Evolutionary conservation across 179 eudicot species (phyloP).

Genomic region (Silene noctiflora): DNA sequence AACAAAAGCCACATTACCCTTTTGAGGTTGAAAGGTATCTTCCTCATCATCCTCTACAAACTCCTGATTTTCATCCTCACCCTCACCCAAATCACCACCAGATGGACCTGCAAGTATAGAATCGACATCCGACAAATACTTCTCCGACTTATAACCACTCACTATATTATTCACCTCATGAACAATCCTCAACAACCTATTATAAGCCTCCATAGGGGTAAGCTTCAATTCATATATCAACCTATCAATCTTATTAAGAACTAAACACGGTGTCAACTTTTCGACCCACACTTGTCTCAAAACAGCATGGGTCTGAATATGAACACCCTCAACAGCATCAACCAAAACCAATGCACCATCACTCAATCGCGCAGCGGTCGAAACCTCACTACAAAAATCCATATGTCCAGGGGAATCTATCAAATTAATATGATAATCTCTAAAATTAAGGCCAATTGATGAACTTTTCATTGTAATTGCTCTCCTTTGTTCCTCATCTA

Average conservation of each 20-base stretch:
- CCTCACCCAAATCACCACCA: conserved; percentile 31
- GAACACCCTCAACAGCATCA: conserved; percentile 96
- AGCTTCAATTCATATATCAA: conserved; percentile 68
- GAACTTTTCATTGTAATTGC: conserved; percentile 95
- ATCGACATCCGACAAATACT: conserved; percentile 92
- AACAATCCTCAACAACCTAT: conserved; percentile 61
- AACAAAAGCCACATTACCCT: conserved; percentile 88
- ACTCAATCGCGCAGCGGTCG: conserved; percentile 86
- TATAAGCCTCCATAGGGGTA: conserved; percentile 83
- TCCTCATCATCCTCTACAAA: conserved; percentile 76
- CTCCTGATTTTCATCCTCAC: conserved; percentile 43
- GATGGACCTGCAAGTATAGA: conserved; percentile 57
- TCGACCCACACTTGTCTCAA: conserved; percentile 95
- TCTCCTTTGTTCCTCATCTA: conserved; percentile 89
- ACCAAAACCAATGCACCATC: conserved; percentile 89
- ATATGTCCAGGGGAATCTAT: conserved; percentile 97
- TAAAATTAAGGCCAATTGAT: conserved; percentile 57
- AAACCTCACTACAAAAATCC: conserved; percentile 95
- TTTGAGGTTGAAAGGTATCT: conserved; percentile 84
- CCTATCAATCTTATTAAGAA: conserved; percentile 89
- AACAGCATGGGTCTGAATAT: conserved; percentile 95
- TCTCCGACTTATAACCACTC: conserved; percentile 77
- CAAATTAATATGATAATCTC: conserved; percentile 51
- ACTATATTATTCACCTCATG: conserved; percentile 90
- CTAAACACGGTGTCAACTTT: conserved; percentile 82